These are phyloP conservation scores for Priceomyces castillae DNA, from an alignment of 805 yeast species.

Conservation along the genomic window DNA sequence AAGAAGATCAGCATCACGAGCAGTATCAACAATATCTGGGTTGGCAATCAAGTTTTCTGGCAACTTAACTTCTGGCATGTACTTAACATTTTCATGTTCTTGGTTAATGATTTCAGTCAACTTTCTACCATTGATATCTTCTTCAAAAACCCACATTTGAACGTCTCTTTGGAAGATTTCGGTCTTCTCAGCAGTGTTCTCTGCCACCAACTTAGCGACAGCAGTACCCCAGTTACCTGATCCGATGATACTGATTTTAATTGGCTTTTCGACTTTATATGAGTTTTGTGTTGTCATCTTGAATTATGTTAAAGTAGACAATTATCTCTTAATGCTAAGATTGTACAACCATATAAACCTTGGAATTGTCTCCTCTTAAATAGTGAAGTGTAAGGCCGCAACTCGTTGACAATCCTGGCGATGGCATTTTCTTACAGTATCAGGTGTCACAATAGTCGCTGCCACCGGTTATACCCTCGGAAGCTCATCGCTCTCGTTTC, in stretches of 20 bases:
- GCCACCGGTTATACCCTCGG: conserved; percentile 1
- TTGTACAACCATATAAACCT: neutral
- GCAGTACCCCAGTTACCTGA: conserved; percentile 51
- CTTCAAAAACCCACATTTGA: conserved; percentile 48
- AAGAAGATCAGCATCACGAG: conserved; percentile 40
- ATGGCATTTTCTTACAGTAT: neutral
- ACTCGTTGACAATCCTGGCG: neutral
- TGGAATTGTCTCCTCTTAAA: neutral
- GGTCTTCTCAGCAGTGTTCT: conserved; percentile 40
- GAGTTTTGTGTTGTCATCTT: conserved; percentile 23
- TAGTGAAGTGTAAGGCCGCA: neutral
- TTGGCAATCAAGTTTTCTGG: conserved; percentile 41
- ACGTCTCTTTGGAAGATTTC: conserved; percentile 36
- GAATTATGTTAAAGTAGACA: too few species aligned
- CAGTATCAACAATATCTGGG: conserved; percentile 38
- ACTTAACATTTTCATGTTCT: conserved; percentile 44
- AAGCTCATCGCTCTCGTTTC: neutral
- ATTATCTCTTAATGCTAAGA: too few species aligned
- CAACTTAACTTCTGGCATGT: conserved; percentile 41
- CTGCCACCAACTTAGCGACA: conserved; percentile 45
- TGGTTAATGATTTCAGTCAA: conserved; percentile 44
- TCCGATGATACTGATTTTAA: conserved; percentile 42
- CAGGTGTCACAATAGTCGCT: neutral
- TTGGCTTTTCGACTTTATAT: conserved; percentile 28
- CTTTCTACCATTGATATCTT: conserved; percentile 38